phyloP scores from a whole-genome alignment of 1,284 basidiomycete species.

The Pholiota adiposa region DNA sequence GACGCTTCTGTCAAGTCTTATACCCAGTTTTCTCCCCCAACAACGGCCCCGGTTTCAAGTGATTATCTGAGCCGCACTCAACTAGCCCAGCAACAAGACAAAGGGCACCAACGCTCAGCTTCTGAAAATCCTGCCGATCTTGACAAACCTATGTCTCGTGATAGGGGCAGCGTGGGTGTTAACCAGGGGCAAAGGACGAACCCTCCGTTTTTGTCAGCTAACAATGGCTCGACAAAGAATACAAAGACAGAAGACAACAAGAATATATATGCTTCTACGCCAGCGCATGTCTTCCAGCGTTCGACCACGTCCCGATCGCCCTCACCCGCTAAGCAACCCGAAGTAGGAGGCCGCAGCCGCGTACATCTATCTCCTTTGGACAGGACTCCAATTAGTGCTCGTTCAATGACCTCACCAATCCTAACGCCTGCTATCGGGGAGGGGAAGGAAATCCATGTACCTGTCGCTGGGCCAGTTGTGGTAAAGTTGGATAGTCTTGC shows the following conservation, averaged over 20 bases:
- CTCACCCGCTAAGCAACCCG: conserved; percentile 16
- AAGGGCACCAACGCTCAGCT: conserved; percentile 46
- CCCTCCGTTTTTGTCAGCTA: conserved; percentile 22
- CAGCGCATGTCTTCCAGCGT: conserved; percentile 15
- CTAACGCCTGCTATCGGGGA: conserved; percentile 63
- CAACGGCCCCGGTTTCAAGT: conserved; percentile 44
- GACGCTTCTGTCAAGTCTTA: conserved; percentile 62
- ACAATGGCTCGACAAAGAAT: conserved; percentile 18
- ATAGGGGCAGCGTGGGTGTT: conserved; percentile 62
- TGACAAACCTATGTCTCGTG: conserved; percentile 47
- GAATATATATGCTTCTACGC: conserved; percentile 4
- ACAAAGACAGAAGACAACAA: conserved; percentile 19
- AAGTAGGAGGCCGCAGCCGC: conserved; percentile 9
- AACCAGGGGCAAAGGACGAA: conserved; percentile 22
- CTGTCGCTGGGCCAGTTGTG: conserved; percentile 62
- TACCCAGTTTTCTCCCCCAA: conserved; percentile 54
- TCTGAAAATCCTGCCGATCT: conserved; percentile 43
- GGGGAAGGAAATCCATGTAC: conserved; percentile 56
- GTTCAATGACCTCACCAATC: conserved; percentile 29
- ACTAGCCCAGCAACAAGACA: conserved; percentile 23
- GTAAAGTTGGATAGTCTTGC: conserved; percentile 44
- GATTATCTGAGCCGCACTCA: conserved; percentile 21
- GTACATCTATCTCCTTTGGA: conserved; percentile 20
- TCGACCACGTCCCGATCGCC: conserved; percentile 20
- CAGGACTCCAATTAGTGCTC: conserved; percentile 13